Evolutionary conservation across 768 basidiomycete genomes (phyloP).

Genomic region (Dentipellis sp.): DNA sequence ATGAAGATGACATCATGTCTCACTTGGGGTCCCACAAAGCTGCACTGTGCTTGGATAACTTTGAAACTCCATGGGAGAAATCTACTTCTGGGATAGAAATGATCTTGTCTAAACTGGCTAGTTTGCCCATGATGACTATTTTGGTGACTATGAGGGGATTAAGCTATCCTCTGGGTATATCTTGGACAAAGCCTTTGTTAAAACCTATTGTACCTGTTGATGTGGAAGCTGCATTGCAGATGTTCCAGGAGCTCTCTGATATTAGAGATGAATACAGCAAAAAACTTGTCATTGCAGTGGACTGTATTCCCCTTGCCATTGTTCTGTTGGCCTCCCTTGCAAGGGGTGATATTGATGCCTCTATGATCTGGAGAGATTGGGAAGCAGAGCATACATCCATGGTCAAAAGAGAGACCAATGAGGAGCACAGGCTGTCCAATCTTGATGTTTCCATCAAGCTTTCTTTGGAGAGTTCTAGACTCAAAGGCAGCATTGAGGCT

Average conservation of each 20-base stretch:
- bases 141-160: not conserved
- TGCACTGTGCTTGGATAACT: slow-evolving; percentile 1
- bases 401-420: not conserved
- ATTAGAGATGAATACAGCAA: not conserved
- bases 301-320: not conserved
- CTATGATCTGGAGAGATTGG: not conserved
- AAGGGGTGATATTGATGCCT: not conserved
- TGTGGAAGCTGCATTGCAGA: not conserved
- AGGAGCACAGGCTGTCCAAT: not conserved
- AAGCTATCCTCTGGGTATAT: not conserved
- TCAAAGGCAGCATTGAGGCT: not conserved
- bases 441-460: not conserved
- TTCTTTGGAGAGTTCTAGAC: not conserved
- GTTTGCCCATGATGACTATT: not conserved
- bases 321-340: not conserved
- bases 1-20: not conserved
- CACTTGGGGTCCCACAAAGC: not conserved
- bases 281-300: not conserved
- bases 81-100: not conserved
- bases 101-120: not conserved
- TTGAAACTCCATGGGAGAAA: slow-evolving; percentile 1
- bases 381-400: not conserved
- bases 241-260: not conserved
- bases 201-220: not conserved
- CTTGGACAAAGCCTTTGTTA: not conserved